phyloP scores from a whole-genome alignment of 2,329 filamentous ascomycete species.

The Trichothecium roseum region DNA sequence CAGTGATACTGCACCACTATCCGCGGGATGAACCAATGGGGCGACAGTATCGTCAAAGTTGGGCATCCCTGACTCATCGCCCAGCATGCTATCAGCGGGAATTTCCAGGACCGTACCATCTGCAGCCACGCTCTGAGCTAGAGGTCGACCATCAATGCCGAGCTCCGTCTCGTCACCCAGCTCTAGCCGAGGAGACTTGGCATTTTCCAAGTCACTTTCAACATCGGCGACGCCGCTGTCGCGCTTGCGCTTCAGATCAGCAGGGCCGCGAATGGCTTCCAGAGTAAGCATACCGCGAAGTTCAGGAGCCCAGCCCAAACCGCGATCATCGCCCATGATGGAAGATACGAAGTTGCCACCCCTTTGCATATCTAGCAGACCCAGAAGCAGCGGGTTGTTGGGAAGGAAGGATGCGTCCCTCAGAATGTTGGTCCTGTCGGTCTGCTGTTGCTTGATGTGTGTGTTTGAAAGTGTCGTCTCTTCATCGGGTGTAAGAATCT shows the following conservation, averaged over 20 bases:
- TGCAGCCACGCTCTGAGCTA: constrained; percentile 39
- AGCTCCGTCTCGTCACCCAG: constrained; percentile 56
- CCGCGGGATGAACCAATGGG: constrained; percentile 67
- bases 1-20: constrained; percentile 77
- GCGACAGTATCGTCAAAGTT: constrained; percentile 71
- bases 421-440: constrained; percentile 76
- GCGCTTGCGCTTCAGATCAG: constrained; percentile 86
- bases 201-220: constrained; percentile 52
- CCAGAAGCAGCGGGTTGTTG: constrained; percentile 75
- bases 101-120: constrained; percentile 58
- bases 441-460: constrained; percentile 78
- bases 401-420: constrained; percentile 76
- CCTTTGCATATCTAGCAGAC: constrained; percentile 85
- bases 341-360: constrained; percentile 82
- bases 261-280: constrained; percentile 64
- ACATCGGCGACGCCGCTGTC: constrained; percentile 79
- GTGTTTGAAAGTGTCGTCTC: constrained; percentile 66
- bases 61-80: constrained; percentile 37
- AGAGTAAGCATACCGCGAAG: constrained; percentile 85
- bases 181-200: constrained; percentile 61
- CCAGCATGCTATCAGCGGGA: constrained; percentile 37
- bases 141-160: constrained; percentile 35
- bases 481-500: constrained; percentile 70
- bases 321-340: constrained; percentile 72
- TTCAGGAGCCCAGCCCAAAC: constrained; percentile 80